phyloP scores from a whole-genome alignment of 257 asterid genomes.

The Jacaranda copaia region DNA sequence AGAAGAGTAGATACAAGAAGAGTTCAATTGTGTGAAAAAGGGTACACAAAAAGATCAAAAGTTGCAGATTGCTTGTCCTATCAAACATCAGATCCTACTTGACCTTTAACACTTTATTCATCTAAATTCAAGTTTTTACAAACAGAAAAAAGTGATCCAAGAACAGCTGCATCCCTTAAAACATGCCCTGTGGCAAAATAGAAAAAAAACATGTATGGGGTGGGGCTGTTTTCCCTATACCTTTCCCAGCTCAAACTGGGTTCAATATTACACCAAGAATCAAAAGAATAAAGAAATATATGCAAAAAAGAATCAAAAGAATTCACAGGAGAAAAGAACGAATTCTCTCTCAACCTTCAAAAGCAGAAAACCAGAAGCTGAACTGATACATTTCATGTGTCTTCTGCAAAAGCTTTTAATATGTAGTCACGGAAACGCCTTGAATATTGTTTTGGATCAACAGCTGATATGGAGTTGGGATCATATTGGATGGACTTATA shows the following conservation, averaged over 20 bases:
- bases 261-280: slow-evolving; percentile 32
- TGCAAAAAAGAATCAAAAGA: slow-evolving; percentile 38
- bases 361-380: not conserved
- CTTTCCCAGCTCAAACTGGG: slow-evolving; percentile 34
- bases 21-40: no score
- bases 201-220: not conserved
- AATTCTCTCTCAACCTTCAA: slow-evolving; percentile 11
- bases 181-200: not conserved
- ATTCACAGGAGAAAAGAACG: slow-evolving; percentile 29
- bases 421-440: slow-evolving; percentile 91
- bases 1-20: no score
- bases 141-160: not conserved
- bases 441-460: slow-evolving; percentile 88
- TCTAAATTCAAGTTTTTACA: slow-evolving; percentile 24
- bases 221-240: slow-evolving; percentile 25
- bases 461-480: slow-evolving; percentile 93
- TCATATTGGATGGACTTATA: slow-evolving; percentile 93
- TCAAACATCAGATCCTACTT: not conserved
- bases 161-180: not conserved
- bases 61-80: no score
- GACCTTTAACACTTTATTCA: slow-evolving; percentile 22
- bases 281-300: slow-evolving; percentile 28
- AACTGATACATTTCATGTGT: slow-evolving; percentile 45
- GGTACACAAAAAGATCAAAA: no score
- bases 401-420: slow-evolving; percentile 86